Base-by-base conservation (phyloP, 2,329 filamentous ascomycete species). In the Hypoxylon sp. region DNA sequence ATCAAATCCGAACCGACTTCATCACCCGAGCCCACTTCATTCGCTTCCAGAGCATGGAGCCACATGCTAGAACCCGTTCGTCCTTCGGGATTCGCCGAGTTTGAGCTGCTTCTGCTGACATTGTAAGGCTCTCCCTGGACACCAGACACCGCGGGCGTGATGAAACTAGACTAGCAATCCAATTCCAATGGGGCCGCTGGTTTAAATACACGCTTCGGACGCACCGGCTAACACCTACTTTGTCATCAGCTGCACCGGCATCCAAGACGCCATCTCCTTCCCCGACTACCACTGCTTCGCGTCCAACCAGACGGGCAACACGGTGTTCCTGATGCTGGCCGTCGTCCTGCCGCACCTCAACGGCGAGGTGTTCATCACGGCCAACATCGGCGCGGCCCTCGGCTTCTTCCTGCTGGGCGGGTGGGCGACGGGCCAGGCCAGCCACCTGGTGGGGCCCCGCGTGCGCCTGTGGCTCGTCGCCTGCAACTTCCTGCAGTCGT, bases 241-340 rank as follows among this genome's bases (percentile, higher is more conserved):
- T 32, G 24, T 4, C 24, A 34, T 49, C 58, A 76, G 74, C 55
- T 84, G 79, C 64, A 84, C 82, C 32, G 83, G 83, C 22, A 79
- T 85, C 32, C 83, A 85, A 79, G 85, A 89, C 75, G 85, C 85
- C 50, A 82, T 85, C 19, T 82, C 85, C 2, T 89, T 87, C 71
- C 84, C 84, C 20, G 85, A 87, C 71, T 89, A 85, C 73, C 82
- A 83, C 74, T 87, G 85, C 71, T 88, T 89, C 73, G 84, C 85
- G 13, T 88, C 85, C 28, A 89, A 89, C 73, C 86, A 89, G 71
- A 89, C 87, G 0, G 87, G 87, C 61, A 89, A 89, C 75, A 88
- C 86, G 1, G 82, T 89, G 50, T 84, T 89, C 69, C 79, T 89
- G 7, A 77, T 81, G 60, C 71, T 84, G 10, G 85, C 84, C 28